Evolutionary conservation across 2,329 filamentous ascomycete genomes (phyloP), one percentile per base, ranked within the genome.

Genomic region (Sporothrix sp.): DNA sequence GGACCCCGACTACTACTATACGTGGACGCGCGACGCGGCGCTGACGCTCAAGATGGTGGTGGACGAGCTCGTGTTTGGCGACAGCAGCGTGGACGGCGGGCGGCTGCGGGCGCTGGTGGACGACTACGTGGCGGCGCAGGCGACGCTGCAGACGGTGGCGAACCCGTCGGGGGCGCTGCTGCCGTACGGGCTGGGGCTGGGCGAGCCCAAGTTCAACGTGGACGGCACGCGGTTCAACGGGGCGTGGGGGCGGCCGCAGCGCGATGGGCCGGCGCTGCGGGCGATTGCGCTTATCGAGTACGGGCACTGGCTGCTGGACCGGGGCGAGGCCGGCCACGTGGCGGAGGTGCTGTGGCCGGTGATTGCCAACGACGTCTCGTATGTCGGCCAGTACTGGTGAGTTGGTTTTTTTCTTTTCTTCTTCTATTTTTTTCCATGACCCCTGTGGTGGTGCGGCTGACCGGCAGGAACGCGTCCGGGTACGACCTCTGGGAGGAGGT

Each of bases 401-500:
- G 37, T 38, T 21, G 6, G 1, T 13, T 39, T 14, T 9, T 8
- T 7, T 23, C 20, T 23, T 39, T 7, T 39, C 21, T 14, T 33
- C n/a, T 20, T 21, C 13, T 7, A 13, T 7, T 3, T 20, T 7
- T n/a, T 7, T 9, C 39, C 16, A 28, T 28, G n/a, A 42, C 2
- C n/a, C 25, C 16, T 11, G n/a, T n/a, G n/a, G n/a, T n/a, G n/a
- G n/a, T n/a, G n/a, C n/a, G n/a, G n/a, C n/a, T n/a, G n/a, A n/a
- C n/a, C n/a, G n/a, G n/a, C 28, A 42, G 39, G 39, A 42, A 42
- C 39, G 16, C 39, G 39, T 35, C 23, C 25, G 39, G 39, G 13
- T 42, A 42, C 25, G 39, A 42, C 27, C 39, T 42, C n/a, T 42
- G 39, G 39, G 39, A 42, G n/a, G 39, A 42, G 39, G 39, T 42